phyloP scores from a whole-genome alignment of 139 green algal species.

The Diplosphaera chodatii region DNA sequence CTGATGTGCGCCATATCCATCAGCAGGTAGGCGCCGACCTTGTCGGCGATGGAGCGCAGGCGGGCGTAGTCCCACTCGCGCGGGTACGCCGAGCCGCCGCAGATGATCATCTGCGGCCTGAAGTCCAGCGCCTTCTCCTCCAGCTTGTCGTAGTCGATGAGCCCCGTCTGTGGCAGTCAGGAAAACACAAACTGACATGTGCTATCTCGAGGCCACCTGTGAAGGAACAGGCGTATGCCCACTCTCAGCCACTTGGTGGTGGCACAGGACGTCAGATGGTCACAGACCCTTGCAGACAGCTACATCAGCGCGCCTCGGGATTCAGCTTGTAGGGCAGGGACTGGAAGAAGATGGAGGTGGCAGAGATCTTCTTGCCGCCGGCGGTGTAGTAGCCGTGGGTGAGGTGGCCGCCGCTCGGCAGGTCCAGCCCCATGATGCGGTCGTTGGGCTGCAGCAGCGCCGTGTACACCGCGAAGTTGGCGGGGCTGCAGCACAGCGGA shows the following conservation, averaged over 20 bases:
- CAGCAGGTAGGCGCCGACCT: constrained; percentile 73
- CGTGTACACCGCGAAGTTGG: constrained; percentile 95
- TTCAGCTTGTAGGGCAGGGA: constrained; percentile 91
- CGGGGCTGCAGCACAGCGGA: constrained; percentile 53
- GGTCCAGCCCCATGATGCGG: constrained; percentile 84
- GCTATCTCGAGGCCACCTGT: too few relatives aligned
- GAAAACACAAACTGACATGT: too few relatives aligned
- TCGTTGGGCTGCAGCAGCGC: constrained; percentile 77
- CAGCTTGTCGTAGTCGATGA: constrained; percentile 79
- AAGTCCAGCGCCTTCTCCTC: constrained; percentile 82
- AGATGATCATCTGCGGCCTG: constrained; percentile 80
- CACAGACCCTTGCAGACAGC: too few relatives aligned
- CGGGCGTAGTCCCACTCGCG: constrained; percentile 81
- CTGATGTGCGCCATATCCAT: constrained; percentile 84
- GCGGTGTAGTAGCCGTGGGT: constrained; percentile 91
- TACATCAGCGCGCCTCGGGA: constrained; percentile 45
- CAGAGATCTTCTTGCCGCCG: constrained; percentile 76
- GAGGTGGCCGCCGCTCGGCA: constrained; percentile 78
- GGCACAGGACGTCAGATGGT: too few relatives aligned
- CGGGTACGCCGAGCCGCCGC: constrained; percentile 71
- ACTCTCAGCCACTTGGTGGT: too few relatives aligned
- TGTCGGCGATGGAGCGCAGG: constrained; percentile 65
- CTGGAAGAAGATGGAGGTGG: constrained; percentile 86
- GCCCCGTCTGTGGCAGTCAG: constrained; percentile 51
- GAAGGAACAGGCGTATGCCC: too few relatives aligned